Evolutionary conservation across 805 yeast genomes (phyloP).

Genomic region (Candida silvatica): DNA sequence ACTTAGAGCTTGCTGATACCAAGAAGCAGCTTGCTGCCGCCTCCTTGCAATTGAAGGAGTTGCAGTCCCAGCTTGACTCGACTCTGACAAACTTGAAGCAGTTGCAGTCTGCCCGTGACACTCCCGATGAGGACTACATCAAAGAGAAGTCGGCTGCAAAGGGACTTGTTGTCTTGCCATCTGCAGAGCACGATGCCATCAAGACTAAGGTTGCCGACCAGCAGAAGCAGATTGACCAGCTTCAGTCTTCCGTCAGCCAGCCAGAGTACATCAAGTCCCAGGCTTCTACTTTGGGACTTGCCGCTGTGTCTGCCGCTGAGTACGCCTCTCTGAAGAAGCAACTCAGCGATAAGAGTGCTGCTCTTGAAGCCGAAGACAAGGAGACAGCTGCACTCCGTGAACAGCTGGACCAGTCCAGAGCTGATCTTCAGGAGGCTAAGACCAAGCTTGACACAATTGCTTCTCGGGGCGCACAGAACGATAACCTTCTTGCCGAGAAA

Average conservation of each 20-base stretch:
- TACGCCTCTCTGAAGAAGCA: conserved; percentile 2
- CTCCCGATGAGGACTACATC: conserved; percentile 13
- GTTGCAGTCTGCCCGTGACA: conserved; percentile 5
- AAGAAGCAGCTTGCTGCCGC: neutral
- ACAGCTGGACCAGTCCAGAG: neutral
- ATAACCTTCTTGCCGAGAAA: conserved; percentile 1
- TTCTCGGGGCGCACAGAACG: neutral
- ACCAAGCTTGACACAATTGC: neutral
- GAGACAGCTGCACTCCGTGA: neutral
- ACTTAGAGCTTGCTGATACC: neutral
- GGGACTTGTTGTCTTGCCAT: conserved; percentile 13
- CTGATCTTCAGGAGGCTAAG: neutral
- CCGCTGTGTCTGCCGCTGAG: conserved; percentile 13
- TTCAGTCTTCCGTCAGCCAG: conserved; percentile 7
- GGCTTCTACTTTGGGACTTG: conserved; percentile 11
- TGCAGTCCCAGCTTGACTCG: neutral
- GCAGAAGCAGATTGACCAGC: neutral
- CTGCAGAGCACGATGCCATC: conserved; percentile 8
- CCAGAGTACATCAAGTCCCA: conserved; percentile 15
- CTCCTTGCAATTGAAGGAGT: neutral
- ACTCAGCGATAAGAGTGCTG: neutral
- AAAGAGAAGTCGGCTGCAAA: conserved; percentile 10
- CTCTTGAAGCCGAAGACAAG: neutral
- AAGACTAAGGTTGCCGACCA: conserved; percentile 1
- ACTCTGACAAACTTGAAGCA: neutral